Percentiles rank a stretch among this genome's conserved stretches.
Evolutionary conservation across 257 asterid species (phyloP).

Genomic region (Solanum pennellii): DNA sequence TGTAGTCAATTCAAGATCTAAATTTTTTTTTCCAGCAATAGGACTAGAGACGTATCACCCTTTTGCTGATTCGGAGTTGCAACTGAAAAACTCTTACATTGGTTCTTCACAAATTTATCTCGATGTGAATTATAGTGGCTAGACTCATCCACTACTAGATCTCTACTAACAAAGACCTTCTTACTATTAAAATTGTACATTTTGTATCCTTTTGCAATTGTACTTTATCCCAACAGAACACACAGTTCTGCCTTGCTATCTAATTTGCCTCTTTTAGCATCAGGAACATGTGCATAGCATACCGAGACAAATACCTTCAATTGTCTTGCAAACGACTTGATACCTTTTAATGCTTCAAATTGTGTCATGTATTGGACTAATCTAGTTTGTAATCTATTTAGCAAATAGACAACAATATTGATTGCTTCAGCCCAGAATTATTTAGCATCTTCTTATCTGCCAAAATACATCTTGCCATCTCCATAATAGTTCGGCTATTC

Average conservation of each 20-base stretch:
- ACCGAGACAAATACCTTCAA: background rate
- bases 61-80: background rate
- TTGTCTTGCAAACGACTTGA: no score
- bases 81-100: background rate
- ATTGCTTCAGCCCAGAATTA: background rate
- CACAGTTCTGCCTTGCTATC: background rate
- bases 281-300: background rate
- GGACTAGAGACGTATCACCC: background rate
- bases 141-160: background rate
- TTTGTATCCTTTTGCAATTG: no score
- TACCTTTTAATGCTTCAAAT: background rate
- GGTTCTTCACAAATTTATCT: no score
- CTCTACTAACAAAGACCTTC: background rate
- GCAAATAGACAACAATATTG: no score
- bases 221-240: background rate
- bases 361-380: background rate
- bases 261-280: background rate
- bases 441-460: background rate
- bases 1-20: background rate
- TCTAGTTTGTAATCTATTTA: background rate
- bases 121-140: background rate
- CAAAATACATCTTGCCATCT: background rate
- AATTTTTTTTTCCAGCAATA: no score
- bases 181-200: background rate
- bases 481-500: background rate